phyloP scores from a whole-genome alignment of 345 rosid genomes.

The Laguncularia racemosa region DNA sequence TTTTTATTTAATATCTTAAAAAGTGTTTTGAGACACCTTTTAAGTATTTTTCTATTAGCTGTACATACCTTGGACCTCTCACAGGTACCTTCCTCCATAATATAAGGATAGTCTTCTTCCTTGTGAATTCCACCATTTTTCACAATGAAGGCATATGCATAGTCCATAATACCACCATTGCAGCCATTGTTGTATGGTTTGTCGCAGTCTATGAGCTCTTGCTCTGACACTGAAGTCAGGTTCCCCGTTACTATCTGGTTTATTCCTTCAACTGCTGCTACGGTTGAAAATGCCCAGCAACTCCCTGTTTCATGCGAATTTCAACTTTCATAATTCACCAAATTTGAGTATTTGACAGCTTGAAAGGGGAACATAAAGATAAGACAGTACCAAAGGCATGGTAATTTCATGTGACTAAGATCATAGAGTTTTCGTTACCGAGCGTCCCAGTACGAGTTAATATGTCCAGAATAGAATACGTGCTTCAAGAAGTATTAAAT shows the following conservation, averaged over 20 bases:
- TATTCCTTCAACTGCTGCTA: constrained; percentile 61
- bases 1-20: too few species aligned
- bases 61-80: constrained; percentile 27
- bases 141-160: constrained; percentile 39
- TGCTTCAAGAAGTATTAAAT: too few species aligned
- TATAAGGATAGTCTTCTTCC: constrained; percentile 59
- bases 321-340: too few species aligned
- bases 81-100: constrained; percentile 60
- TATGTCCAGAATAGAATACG: too few species aligned
- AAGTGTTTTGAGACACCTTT: too few species aligned
- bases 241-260: constrained; percentile 55
- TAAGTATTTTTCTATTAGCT: too few species aligned
- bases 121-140: constrained; percentile 45
- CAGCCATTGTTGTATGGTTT: constrained; percentile 41
- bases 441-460: too few species aligned
- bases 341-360: too few species aligned
- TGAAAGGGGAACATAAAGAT: too few species aligned
- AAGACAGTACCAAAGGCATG: too few species aligned
- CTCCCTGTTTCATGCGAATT: constrained; percentile 26
- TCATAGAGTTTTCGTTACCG: too few species aligned
- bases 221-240: constrained; percentile 50
- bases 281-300: constrained; percentile 68
- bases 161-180: constrained; percentile 60
- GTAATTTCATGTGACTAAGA: too few species aligned
- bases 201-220: constrained; percentile 55